Conservation (phyloP, 345 rosid genomes). For the Boechera divaricarpa region DNA sequence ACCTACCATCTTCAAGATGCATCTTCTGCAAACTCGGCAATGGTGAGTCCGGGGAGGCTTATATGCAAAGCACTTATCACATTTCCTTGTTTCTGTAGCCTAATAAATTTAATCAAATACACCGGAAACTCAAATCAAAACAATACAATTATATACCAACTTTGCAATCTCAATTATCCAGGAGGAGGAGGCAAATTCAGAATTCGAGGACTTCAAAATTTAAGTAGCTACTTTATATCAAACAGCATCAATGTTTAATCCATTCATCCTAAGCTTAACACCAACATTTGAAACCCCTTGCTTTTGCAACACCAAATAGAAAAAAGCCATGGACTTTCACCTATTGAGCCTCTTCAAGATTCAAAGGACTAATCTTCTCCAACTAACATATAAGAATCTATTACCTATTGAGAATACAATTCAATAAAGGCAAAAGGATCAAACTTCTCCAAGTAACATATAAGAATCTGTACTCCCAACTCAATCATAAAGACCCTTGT, state of each 20-base stretch:
- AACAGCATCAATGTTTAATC: background rate
- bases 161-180: slow-evolving; percentile 7
- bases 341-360: background rate
- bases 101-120: slow-evolving; percentile 35
- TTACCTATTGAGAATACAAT: background rate
- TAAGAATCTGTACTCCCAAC: background rate
- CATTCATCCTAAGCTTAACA: background rate
- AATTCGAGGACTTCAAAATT: background rate
- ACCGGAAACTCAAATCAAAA: slow-evolving; percentile 9
- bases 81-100: slow-evolving; percentile 63
- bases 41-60: slow-evolving; percentile 95
- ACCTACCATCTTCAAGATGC: slow-evolving; percentile 90
- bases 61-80: slow-evolving; percentile 74
- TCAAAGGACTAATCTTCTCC: background rate
- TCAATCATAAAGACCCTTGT: background rate
- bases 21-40: slow-evolving; percentile 89
- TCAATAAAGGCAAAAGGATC: slow-evolving; percentile 8
- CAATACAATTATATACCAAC: background rate
- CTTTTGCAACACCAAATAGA: background rate
- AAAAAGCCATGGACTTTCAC: background rate
- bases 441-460: background rate
- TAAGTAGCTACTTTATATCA: background rate
- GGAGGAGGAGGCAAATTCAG: background rate
- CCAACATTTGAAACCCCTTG: background rate
- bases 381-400: slow-evolving; percentile 4